Base-by-base conservation (phyloP, 2,329 filamentous ascomycete genomes). In the Colletotrichum theobromicola region DNA sequence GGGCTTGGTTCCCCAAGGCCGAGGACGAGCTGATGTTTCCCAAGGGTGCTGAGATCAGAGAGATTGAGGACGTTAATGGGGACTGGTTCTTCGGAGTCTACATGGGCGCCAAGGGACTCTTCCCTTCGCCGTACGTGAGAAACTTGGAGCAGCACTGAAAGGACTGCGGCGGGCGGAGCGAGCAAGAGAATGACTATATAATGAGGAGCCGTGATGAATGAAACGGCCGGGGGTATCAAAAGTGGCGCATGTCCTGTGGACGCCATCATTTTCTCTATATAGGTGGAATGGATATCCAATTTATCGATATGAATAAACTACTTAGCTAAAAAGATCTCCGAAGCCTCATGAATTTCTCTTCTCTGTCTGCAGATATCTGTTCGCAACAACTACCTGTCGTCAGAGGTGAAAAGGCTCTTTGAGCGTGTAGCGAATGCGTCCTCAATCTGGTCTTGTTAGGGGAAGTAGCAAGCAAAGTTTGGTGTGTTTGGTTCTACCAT, bases 21-120 rank as follows among this genome's bases (percentile, higher is more conserved):
- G 87, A 87, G 24, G 94, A 98, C 81, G 96, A 98, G 84, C 84
- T 98, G 53, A 83, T 93, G 76, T 98, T 98, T 78, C 96, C 96
- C 0, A 92, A 92, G 65, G 93, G 94, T 12, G 95, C 96, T 0
- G 94, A 97, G 83, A 90, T 98, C 16, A 89, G 89, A 8, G 96
- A 98, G 85, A 91, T 94, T 46, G 93, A 96, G 81, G 94, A 97
- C 82, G 91, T 97, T 62, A 98, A 98, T 82, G 94, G 93, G 21
- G 95, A 98, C 82, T 98, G 96, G 96, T 95, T 90, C 80, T 94
- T 93, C 85, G 96, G 96, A 1, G 92, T 92, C 32, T 98, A 98
- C 86, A 95, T 95, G 85, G 95, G 95, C 1, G 86, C 85, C 28
- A 92, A 91, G 78, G 96, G 95, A 0, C 79, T 98, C 77, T 97